Evolutionary conservation across 148 eudicot species (phyloP).

Genomic region (Euryodendron excelsum): DNA sequence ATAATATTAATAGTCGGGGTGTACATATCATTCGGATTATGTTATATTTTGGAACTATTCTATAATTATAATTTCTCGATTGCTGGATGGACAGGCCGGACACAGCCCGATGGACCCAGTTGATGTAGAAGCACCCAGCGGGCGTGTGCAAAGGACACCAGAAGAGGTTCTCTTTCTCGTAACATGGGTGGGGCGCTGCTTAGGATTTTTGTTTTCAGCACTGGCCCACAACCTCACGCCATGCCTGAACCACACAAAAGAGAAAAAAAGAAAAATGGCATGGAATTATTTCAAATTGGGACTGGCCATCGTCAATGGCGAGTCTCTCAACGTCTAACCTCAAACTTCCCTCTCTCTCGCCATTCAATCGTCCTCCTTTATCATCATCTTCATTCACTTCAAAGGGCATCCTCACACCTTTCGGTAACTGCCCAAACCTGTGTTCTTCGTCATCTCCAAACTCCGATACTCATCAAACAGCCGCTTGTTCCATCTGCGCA

Average conservation of each 20-base stretch:
- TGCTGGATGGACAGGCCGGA: no score
- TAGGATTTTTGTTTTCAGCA: no score
- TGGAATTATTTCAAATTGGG: background rate
- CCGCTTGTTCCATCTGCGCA: background rate
- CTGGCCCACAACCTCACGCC: no score
- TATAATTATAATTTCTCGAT: no score
- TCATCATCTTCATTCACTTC: background rate
- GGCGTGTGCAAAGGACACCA: no score
- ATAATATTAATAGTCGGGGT: no score
- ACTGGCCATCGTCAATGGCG: conserved; percentile 1
- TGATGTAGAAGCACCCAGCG: no score
- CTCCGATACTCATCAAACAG: background rate
- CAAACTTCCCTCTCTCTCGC: background rate
- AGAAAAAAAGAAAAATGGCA: background rate
- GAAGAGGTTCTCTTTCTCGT: no score
- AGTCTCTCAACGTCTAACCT: conserved; percentile 8
- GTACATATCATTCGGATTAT: no score
- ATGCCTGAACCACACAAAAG: background rate
- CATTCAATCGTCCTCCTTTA: background rate
- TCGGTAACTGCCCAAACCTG: background rate
- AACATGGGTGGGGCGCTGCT: no score
- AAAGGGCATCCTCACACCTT: background rate
- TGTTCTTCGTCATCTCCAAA: background rate
- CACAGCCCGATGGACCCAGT: no score
- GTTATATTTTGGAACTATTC: no score